Conservation (phyloP, 75 land plant species). For the Sequoiadendron giganteum region DNA sequence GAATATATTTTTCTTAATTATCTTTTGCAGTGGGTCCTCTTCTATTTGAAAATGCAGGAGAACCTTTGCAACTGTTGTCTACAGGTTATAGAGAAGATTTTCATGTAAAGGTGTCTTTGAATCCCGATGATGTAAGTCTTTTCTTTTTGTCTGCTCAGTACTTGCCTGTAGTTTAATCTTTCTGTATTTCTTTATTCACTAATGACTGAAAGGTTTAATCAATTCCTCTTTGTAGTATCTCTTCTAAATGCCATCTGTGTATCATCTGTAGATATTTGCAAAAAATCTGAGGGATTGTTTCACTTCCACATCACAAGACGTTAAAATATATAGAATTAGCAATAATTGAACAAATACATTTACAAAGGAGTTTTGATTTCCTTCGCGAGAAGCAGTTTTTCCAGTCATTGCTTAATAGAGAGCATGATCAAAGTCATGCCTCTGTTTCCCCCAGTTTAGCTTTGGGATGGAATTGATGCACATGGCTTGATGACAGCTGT, state of each 20-base stretch:
- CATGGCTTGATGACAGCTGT: not conserved
- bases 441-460: not conserved
- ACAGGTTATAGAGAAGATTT: slow-evolving; percentile 1
- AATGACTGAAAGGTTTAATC: not conserved
- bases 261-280: not conserved
- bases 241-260: not conserved
- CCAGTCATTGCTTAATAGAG: not conserved
- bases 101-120: not conserved
- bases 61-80: not conserved
- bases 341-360: not conserved
- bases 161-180: not conserved
- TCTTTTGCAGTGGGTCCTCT: slow-evolving; percentile 12
- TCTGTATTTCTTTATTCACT: not conserved
- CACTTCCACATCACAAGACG: not conserved
- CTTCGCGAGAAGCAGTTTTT: not conserved
- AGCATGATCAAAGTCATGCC: not conserved
- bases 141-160: not conserved
- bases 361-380: not conserved
- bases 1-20: not conserved
- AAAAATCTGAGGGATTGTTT: not conserved
- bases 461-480: not conserved
- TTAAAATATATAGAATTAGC: not conserved
- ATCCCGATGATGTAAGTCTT: not conserved
- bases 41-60: not conserved
- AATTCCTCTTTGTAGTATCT: not conserved